Evolutionary conservation across 2,329 filamentous ascomycete species (phyloP).

Genomic region (Pseudocercospora fijiensis): DNA sequence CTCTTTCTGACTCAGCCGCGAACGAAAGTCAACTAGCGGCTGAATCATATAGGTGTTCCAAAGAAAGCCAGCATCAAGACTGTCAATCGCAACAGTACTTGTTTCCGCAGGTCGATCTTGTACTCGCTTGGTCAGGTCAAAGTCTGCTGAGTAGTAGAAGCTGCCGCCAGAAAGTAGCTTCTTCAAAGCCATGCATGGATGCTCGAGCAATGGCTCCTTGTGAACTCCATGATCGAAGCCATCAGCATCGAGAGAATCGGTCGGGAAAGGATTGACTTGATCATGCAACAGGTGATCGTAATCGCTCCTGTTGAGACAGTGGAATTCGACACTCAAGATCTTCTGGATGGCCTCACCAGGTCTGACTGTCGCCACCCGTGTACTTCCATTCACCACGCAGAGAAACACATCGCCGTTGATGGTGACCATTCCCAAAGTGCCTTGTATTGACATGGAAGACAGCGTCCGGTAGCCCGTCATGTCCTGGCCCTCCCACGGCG

Average conservation of each 20-base stretch:
- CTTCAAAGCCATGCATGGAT: conserved; percentile 85
- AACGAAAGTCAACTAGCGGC: conserved; percentile 85
- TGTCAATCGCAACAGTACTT: conserved; percentile 83
- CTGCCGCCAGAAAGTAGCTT: conserved; percentile 90
- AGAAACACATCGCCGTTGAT: conserved; percentile 83
- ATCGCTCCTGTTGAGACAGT: conserved; percentile 81
- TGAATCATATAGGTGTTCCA: conserved; percentile 99
- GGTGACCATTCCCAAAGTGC: conserved; percentile 84
- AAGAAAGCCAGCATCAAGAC: conserved; percentile 85
- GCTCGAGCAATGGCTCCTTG: conserved; percentile 71
- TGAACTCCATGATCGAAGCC: conserved; percentile 56
- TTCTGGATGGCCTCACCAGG: conserved; percentile 86
- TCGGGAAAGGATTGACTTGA: conserved; percentile 56
- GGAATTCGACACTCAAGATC: conserved; percentile 83
- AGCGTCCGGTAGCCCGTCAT: conserved; percentile 75
- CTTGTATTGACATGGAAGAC: conserved; percentile 71
- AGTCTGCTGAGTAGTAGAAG: conserved; percentile 98
- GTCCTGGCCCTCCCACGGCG: conserved; percentile 62
- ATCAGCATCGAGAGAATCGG: conserved; percentile 55
- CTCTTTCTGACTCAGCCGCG: conserved; percentile 71
- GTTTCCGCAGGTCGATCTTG: conserved; percentile 66
- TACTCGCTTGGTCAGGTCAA: conserved; percentile 88
- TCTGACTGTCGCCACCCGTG: conserved; percentile 75
- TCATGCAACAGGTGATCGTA: conserved; percentile 74
- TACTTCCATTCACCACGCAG: conserved; percentile 79